phyloP scores from a whole-genome alignment of 2,329 filamentous ascomycete genomes.

The Dothideomycetes sp. region DNA sequence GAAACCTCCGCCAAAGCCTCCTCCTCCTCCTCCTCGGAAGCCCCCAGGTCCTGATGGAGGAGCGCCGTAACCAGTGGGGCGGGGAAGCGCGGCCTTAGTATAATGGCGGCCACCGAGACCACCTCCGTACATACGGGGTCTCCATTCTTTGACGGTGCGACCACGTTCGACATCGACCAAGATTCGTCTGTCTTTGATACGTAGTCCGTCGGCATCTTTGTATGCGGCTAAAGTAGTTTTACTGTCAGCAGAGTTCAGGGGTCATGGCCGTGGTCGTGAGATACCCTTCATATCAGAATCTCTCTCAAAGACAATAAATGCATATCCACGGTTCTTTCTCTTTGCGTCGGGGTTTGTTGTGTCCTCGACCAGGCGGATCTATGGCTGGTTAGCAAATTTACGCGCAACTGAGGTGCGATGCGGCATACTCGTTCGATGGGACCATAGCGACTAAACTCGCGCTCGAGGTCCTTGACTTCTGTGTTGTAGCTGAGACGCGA shows the following conservation, averaged over 20 bases:
- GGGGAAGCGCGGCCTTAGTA: conserved; percentile 67
- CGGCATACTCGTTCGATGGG: conserved; percentile 77
- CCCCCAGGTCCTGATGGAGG: conserved; percentile 48
- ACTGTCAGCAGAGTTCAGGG: conserved; percentile 19
- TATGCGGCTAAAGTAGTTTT: conserved; percentile 66
- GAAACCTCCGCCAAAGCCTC: conserved; percentile 38
- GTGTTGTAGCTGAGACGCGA: conserved; percentile 82
- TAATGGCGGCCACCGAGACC: conserved; percentile 88
- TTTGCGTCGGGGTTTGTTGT: conserved; percentile 29
- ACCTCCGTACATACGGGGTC: conserved; percentile 81
- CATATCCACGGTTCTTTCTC: conserved; percentile 78
- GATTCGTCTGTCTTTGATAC: conserved; percentile 84
- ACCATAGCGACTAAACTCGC: conserved; percentile 87
- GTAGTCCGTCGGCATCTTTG: conserved; percentile 77
- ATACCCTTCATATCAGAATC: conserved; percentile 98
- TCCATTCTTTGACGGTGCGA: conserved; percentile 88
- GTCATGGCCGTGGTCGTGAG: conserved; percentile 43
- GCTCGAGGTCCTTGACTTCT: conserved; percentile 80
- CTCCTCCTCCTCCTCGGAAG: conserved; percentile 41
- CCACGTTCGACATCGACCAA: conserved; percentile 95
- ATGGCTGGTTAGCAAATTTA: too few species aligned
- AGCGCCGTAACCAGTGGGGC: conserved; percentile 57
- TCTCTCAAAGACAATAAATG: conserved; percentile 92
- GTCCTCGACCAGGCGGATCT: conserved; percentile 78
- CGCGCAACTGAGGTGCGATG: too few species aligned